phyloP scores from a whole-genome alignment of 2,329 filamentous ascomycete genomes.

The Capronia epimyces region DNA sequence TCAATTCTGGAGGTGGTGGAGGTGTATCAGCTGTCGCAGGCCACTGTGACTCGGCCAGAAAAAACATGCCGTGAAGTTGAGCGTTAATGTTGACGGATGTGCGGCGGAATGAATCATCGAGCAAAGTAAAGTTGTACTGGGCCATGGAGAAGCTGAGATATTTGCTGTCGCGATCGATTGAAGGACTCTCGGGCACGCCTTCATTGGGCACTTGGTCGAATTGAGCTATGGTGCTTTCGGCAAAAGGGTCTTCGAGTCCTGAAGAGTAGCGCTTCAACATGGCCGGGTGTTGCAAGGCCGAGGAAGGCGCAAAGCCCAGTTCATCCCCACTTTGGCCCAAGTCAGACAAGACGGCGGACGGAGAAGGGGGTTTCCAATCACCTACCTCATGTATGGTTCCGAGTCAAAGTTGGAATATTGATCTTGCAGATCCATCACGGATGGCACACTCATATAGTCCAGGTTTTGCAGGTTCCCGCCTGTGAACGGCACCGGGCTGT shows the following conservation, averaged over 20 bases:
- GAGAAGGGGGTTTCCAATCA: constrained; percentile 22
- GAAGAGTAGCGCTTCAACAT: constrained; percentile 48
- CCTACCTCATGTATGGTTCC: constrained; percentile 56
- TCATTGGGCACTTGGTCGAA: constrained; percentile 44
- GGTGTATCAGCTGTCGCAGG: constrained; percentile 51
- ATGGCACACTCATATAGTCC: constrained; percentile 46
- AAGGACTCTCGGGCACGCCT: constrained; percentile 48
- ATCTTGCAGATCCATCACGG: constrained; percentile 52
- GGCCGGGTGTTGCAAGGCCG: constrained; percentile 35
- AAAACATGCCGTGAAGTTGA: constrained; percentile 65
- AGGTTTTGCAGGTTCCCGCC: constrained; percentile 44
- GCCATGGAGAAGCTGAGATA: constrained; percentile 68
- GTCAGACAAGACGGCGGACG: constrained; percentile 15
- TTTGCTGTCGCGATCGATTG: constrained; percentile 62
- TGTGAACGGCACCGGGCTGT: constrained; percentile 50
- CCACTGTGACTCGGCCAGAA: constrained; percentile 60
- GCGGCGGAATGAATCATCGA: constrained; percentile 55
- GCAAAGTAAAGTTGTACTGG: constrained; percentile 54
- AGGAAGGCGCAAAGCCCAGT: constrained; percentile 44
- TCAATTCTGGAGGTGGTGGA: constrained; percentile 65
- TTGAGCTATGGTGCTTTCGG: constrained; percentile 43
- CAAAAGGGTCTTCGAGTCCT: constrained; percentile 47
- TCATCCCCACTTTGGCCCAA: constrained; percentile 47
- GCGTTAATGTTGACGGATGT: constrained; percentile 55
- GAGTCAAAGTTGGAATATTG: constrained; percentile 57